Evolutionary conservation across 129 eudicot genomes (phyloP).

Genomic region (Escallonia rubra): DNA sequence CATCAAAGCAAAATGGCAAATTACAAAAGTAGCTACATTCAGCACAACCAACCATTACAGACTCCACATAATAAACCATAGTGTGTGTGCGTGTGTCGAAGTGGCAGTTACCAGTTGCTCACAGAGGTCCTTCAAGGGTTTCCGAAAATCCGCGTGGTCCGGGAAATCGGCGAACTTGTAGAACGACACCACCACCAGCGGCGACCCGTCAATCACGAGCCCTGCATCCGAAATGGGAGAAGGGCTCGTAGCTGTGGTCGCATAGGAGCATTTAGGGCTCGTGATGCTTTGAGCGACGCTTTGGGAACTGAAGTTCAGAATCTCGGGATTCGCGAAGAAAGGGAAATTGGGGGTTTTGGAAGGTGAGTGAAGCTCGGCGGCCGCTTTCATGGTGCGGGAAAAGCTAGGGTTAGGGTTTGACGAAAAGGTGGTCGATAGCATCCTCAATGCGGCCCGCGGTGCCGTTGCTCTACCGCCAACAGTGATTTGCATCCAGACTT

Average conservation of each 20-base stretch:
- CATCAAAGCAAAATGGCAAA: background rate
- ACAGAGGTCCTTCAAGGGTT: slow-evolving; percentile 70
- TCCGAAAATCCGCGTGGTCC: slow-evolving; percentile 74
- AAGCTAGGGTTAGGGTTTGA: slow-evolving; percentile 48
- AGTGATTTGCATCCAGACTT: slow-evolving; percentile 12
- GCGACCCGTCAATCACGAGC: slow-evolving; percentile 14
- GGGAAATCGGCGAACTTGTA: slow-evolving; percentile 92
- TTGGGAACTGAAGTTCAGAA: slow-evolving; percentile 16
- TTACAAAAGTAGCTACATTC: background rate
- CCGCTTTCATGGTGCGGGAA: slow-evolving; percentile 28
- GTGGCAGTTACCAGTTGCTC: slow-evolving; percentile 47
- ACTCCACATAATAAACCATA: background rate
- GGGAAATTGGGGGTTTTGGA: slow-evolving; percentile 18
- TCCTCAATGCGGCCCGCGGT: slow-evolving; percentile 27
- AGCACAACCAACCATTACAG: background rate
- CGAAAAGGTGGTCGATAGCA: slow-evolving; percentile 39
- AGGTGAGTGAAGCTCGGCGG: slow-evolving; percentile 12
- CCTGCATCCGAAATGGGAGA: slow-evolving; percentile 9
- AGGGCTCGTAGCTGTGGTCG: slow-evolving; percentile 15
- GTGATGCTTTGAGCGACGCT: slow-evolving; percentile 17
- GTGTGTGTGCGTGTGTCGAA: background rate
- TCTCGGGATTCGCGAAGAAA: slow-evolving; percentile 25
- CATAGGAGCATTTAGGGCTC: slow-evolving; percentile 23
- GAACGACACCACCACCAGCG: slow-evolving; percentile 79
- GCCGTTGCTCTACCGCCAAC: slow-evolving; percentile 21